Evolutionary conservation across 805 yeast genomes (phyloP).

Genomic region (Candida peoriensis): DNA sequence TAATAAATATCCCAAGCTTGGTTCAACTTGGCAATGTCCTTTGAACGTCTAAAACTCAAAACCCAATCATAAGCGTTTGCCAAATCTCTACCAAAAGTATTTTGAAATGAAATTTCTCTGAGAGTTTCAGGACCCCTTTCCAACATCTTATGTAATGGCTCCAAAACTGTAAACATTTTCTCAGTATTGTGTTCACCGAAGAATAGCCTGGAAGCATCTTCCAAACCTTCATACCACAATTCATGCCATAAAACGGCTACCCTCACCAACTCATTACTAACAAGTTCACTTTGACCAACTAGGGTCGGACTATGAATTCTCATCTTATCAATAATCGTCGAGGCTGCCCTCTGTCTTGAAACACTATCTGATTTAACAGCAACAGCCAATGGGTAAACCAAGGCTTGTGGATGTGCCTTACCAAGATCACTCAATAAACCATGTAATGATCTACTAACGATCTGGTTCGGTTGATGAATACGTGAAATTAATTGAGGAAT

Average conservation of each 20-base stretch:
- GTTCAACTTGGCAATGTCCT: conserved; percentile 81
- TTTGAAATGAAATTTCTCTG: conserved; percentile 87
- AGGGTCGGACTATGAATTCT: conserved; percentile 76
- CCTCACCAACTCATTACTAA: conserved; percentile 88
- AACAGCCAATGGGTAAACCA: conserved; percentile 91
- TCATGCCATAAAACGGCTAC: conserved; percentile 98
- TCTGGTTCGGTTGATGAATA: conserved; percentile 89
- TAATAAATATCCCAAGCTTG: conserved; percentile 99
- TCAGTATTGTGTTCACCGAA: conserved; percentile 94
- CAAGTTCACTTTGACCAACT: conserved; percentile 90
- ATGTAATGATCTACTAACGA: conserved; percentile 74
- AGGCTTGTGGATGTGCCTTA: conserved; percentile 94
- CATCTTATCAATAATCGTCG: conserved; percentile 88
- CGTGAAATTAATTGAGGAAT: conserved; percentile 94
- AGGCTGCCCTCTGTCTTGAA: conserved; percentile 86
- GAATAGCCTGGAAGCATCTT: conserved; percentile 90
- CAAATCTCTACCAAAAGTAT: conserved; percentile 89
- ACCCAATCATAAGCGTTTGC: conserved; percentile 95
- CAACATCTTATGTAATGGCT: conserved; percentile 81
- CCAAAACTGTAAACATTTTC: conserved; percentile 87
- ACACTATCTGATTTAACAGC: conserved; percentile 92
- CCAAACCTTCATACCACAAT: conserved; percentile 96
- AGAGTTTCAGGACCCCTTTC: conserved; percentile 88
- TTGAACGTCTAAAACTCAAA: conserved; percentile 74
- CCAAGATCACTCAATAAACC: conserved; percentile 84